Evolutionary conservation across 371 early-diverging fungal genomes (phyloP), one percentile per base, ranked within the genome.

Genomic region (Apophysomyces variabilis): DNA sequence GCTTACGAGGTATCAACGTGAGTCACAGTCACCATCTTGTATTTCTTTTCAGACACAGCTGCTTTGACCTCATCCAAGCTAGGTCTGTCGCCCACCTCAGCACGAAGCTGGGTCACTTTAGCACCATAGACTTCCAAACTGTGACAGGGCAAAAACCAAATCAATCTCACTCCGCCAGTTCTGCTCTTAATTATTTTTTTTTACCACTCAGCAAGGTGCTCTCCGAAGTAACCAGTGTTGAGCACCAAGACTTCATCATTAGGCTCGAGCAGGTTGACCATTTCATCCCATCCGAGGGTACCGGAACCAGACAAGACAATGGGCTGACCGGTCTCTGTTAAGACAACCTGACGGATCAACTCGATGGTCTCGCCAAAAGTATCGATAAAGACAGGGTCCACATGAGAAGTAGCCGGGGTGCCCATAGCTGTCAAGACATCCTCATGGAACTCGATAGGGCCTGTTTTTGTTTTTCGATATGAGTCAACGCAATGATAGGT

Each of bases 171-270:
- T 50, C n/a, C n/a, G 21, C 21, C 7, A 21, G 21, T 21, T 50
- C 54, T 26, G 35, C 54, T 21, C 8, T 9, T 50, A 21, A 50
- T 50, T 50, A 32, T 36, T 37, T 58, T 58, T 39, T 39, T 58
- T 71, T 84, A 93, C 90, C 94, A 97, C 67, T 96, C 96, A 60
- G 89, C 93, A 70, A 98, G 93, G 72, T 95, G 91, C 77, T 96
- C 95, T 60, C 97, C 97, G 85, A 98, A 98, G 78, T 95, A 92
- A 18, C 99, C 99, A 38, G 94, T 95, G 79, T 90, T 93, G 72
- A 96, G 76, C 16, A 96, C 93, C 46, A 98, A 85, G n/a, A 89
- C 97, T 56, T 89, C 80, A 67, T 98, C 97, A 45, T 91, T 92
- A 38, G 89, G 88, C 77, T 96, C 95, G 12, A 97, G 67, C 65